These are phyloP conservation scores for Beauveria sp. DNA, from an alignment of 2,329 filamentous ascomycete species.

Conservation along the genomic window DNA sequence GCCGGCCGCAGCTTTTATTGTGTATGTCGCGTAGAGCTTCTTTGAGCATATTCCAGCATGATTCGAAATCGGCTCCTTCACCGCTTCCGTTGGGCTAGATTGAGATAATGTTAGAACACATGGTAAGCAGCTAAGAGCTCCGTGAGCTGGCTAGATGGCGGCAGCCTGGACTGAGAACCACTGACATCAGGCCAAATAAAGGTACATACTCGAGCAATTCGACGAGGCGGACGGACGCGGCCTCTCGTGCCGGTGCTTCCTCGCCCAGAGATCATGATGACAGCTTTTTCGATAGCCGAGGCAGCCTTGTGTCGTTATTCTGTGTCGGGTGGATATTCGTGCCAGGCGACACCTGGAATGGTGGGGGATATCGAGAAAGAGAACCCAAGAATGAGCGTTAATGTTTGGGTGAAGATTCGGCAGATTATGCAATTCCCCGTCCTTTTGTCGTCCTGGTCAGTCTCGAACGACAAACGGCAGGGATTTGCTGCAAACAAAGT, in stretches of 20 bases:
- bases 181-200: background rate
- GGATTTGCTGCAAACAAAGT: background rate
- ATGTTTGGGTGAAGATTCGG: background rate
- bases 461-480: background rate
- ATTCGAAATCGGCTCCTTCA: slow-evolving; percentile 72
- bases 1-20: slow-evolving; percentile 76
- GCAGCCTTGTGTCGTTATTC: background rate
- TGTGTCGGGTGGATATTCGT: background rate
- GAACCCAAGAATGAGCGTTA: background rate
- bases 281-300: background rate
- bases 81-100: slow-evolving; percentile 30
- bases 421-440: background rate
- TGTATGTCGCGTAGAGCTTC: slow-evolving; percentile 82
- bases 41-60: slow-evolving; percentile 70
- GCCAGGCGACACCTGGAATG: background rate
- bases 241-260: slow-evolving; percentile 33
- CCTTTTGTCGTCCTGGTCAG: background rate
- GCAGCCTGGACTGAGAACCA: no score
- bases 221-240: slow-evolving; percentile 36
- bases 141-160: no score
- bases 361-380: background rate
- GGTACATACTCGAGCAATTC: slow-evolving; percentile 33
- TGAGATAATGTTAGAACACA: slow-evolving; percentile 7
- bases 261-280: slow-evolving; percentile 40
- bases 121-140: background rate